A percentile compares a stretch with the other conserved stretches of the same genome.
Conservation (phyloP, 2,329 filamentous ascomycete species). For the Hypomyces rosellus region DNA sequence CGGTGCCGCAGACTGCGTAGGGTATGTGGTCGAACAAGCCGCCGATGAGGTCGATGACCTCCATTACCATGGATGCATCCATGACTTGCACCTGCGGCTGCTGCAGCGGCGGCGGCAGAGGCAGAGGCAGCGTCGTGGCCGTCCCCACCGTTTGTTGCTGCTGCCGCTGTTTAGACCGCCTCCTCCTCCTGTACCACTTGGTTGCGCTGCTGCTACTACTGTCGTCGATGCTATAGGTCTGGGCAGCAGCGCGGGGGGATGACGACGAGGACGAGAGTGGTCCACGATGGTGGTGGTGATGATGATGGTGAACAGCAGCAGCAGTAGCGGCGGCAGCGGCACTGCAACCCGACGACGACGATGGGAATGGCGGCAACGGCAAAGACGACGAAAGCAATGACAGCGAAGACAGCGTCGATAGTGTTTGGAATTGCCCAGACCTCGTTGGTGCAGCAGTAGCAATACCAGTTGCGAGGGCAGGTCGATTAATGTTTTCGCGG, state of each 20-base stretch:
- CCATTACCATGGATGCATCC: conserved; percentile 23
- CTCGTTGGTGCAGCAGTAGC: too few species aligned
- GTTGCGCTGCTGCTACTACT: background rate
- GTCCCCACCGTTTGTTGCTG: background rate
- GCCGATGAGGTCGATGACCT: conserved; percentile 36
- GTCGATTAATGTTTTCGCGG: too few species aligned
- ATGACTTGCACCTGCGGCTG: conserved; percentile 16
- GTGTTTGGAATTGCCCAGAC: background rate
- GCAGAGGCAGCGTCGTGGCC: too few species aligned
- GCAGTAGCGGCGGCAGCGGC: background rate
- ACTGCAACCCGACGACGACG: background rate
- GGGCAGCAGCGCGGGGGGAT: conserved; percentile 6
- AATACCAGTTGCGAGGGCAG: too few species aligned
- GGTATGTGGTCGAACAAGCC: conserved; percentile 34
- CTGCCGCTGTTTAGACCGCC: conserved; percentile 1
- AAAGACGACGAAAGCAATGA: background rate
- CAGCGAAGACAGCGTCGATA: background rate
- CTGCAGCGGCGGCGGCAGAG: conserved; percentile 11
- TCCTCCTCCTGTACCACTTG: background rate
- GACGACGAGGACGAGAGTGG: conserved; percentile 3
- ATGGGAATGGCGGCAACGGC: background rate
- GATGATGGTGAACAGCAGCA: too few species aligned
- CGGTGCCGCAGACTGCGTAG: conserved; percentile 41
- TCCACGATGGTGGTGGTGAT: too few species aligned
- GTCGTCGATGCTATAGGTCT: background rate